A percentile compares a stretch with the other conserved stretches of the same genome.
Conservation (phyloP, 2,329 filamentous ascomycete genomes). For the Xylariaceae sp. region DNA sequence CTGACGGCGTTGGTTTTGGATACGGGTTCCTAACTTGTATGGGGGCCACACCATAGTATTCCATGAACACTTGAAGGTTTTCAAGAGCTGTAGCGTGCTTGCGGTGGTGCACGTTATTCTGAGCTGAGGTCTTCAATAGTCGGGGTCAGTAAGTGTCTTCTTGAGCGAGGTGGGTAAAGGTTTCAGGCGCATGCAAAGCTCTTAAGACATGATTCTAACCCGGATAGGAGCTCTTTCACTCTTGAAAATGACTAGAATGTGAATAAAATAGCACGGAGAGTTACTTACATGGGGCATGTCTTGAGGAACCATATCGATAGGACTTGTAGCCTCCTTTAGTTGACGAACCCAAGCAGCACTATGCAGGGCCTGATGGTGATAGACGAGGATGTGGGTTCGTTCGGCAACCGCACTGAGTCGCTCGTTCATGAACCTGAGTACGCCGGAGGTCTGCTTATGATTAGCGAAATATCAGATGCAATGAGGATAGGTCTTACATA, state of each 20-base stretch:
- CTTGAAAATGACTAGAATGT: too few species aligned
- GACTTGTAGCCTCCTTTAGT: neutral
- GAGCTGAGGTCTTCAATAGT: neutral
- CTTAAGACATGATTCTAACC: too few species aligned
- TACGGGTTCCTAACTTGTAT: slow-evolving; percentile 21
- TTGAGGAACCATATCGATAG: neutral
- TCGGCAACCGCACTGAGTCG: slow-evolving; percentile 20
- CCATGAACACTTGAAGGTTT: slow-evolving; percentile 32
- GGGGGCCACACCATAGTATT: slow-evolving; percentile 35
- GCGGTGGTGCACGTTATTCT: neutral
- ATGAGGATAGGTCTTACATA: slow-evolving; percentile 25
- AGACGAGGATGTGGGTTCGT: slow-evolving; percentile 21
- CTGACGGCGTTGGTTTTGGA: slow-evolving; percentile 17
- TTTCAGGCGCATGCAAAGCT: too few species aligned
- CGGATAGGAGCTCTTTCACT: too few species aligned
- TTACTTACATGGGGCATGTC: neutral
- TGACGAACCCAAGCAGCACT: slow-evolving; percentile 13
- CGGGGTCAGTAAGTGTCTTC: too few species aligned
- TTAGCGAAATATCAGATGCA: slow-evolving; percentile 9
- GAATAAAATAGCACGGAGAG: too few species aligned
- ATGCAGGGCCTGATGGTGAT: slow-evolving; percentile 24
- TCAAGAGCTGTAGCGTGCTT: slow-evolving; percentile 24
- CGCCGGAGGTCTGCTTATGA: slow-evolving; percentile 13
- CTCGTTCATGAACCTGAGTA: slow-evolving; percentile 28
- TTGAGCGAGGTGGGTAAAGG: too few species aligned